Evolutionary conservation across 768 basidiomycete genomes (phyloP).

Genomic region (Boletus huronensis): DNA sequence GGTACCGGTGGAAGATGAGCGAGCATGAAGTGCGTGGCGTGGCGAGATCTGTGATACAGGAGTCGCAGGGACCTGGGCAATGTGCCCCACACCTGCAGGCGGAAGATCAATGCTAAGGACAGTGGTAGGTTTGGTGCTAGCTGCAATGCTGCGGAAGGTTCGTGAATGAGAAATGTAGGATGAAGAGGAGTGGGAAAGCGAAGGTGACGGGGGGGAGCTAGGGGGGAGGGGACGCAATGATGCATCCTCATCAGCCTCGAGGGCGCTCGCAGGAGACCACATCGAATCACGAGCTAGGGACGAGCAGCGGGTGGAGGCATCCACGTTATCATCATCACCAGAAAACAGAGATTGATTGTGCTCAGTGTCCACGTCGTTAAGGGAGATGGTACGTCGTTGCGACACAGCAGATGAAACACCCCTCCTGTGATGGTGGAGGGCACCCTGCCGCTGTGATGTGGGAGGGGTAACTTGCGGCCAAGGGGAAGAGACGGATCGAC

Average conservation of each 20-base stretch:
- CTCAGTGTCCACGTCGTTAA: conserved; percentile 56
- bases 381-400: conserved; percentile 59
- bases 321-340: conserved; percentile 40
- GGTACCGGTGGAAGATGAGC: conserved; percentile 57
- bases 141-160: conserved; percentile 78
- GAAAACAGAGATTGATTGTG: conserved; percentile 34
- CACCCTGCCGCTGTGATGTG: conserved; percentile 27
- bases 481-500: conserved; percentile 31
- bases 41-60: conserved; percentile 47
- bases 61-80: conserved; percentile 77
- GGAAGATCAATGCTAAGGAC: conserved; percentile 84
- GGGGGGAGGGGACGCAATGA: conserved; percentile 89
- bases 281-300: conserved; percentile 69
- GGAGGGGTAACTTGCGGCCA: conserved; percentile 18
- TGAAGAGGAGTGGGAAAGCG: conserved; percentile 79
- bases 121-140: conserved; percentile 94
- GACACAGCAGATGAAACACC: conserved; percentile 21
- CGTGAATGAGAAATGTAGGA: conserved; percentile 79
- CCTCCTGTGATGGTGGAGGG: conserved; percentile 16
- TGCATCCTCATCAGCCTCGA: conserved; percentile 93
- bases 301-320: conserved; percentile 49
- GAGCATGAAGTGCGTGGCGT: conserved; percentile 56
- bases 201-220: conserved; percentile 81
- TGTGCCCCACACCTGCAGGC: conserved; percentile 83
- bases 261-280: conserved; percentile 72